phyloP scores from a whole-genome alignment of 768 basidiomycete species.

The Omphalotus guepiniiformis region DNA sequence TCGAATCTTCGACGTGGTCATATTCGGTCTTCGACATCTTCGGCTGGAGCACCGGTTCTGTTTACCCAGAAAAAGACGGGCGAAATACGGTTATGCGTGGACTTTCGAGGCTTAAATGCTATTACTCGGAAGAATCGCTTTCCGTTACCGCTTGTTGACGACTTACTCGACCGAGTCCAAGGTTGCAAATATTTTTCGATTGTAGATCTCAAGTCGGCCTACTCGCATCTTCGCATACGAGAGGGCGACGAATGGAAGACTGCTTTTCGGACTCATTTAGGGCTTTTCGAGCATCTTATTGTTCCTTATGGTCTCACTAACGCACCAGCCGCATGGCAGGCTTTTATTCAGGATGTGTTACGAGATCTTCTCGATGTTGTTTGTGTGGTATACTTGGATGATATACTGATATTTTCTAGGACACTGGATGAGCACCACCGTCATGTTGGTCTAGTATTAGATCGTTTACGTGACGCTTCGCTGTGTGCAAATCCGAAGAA shows the following conservation, averaged over 20 bases:
- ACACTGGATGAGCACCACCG: constrained; percentile 28
- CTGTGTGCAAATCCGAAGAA: constrained; percentile 37
- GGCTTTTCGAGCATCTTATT: constrained; percentile 33
- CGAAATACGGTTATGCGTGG: constrained; percentile 18
- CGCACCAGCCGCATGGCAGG: constrained; percentile 29
- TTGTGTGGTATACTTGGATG: constrained; percentile 38
- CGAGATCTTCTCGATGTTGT: constrained; percentile 21
- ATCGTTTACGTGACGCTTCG: constrained; percentile 21
- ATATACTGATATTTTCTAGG: constrained; percentile 38
- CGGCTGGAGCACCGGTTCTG: constrained; percentile 27
- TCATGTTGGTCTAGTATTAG: constrained; percentile 29
- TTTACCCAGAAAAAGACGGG: constrained; percentile 19
- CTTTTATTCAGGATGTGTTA: constrained; percentile 40
- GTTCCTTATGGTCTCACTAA: constrained; percentile 38
- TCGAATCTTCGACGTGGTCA: constrained; percentile 32
- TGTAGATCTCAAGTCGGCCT: constrained; percentile 33
- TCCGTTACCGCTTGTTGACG: constrained; percentile 22
- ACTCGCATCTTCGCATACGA: constrained; percentile 32
- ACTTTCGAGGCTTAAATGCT: constrained; percentile 23
- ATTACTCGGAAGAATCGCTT: constrained; percentile 34
- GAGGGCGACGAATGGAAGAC: constrained; percentile 40
- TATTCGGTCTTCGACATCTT: constrained; percentile 29
- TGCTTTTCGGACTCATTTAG: constrained; percentile 31
- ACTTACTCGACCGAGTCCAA: background rate
- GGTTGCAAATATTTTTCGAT: constrained; percentile 24